Percentiles rank a stretch among this genome's conserved stretches.
phyloP scores from a whole-genome alignment of 805 yeast genomes.

The Wickerhamiella hasegawae region DNA sequence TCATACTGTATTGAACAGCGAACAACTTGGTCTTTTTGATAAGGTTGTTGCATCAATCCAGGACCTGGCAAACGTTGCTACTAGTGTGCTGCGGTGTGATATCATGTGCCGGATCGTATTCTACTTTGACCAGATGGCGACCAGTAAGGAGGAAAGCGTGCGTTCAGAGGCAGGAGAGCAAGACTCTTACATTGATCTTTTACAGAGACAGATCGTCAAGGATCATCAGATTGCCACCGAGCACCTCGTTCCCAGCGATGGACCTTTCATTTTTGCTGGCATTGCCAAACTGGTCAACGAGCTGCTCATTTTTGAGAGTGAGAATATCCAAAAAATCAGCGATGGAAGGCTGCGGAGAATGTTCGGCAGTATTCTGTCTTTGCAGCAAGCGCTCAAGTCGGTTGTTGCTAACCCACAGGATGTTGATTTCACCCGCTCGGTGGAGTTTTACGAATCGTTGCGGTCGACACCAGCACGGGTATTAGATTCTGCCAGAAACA shows the following conservation, averaged over 20 bases:
- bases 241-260: constrained; percentile 18
- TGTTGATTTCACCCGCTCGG: constrained; percentile 37
- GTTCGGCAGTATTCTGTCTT: constrained; percentile 42
- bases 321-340: constrained; percentile 34
- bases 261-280: constrained; percentile 29
- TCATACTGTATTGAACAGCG: not conserved
- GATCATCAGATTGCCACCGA: constrained; percentile 29
- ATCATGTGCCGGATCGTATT: constrained; percentile 37
- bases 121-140: constrained; percentile 34
- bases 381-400: constrained; percentile 54
- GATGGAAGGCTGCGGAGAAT: constrained; percentile 43
- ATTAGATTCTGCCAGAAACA: constrained; percentile 11
- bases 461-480: constrained; percentile 13
- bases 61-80: not conserved
- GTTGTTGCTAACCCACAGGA: constrained; percentile 35
- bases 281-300: constrained; percentile 35
- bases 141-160: constrained; percentile 29
- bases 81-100: constrained; percentile 36
- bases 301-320: constrained; percentile 36
- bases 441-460: constrained; percentile 34
- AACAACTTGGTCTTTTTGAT: not conserved
- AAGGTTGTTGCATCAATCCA: not conserved
- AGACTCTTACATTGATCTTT: constrained; percentile 35
- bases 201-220: constrained; percentile 34
- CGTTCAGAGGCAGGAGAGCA: constrained; percentile 24